Base-by-base conservation (phyloP, 2,329 filamentous ascomycete species). In the Dactylonectria macrodidyma region DNA sequence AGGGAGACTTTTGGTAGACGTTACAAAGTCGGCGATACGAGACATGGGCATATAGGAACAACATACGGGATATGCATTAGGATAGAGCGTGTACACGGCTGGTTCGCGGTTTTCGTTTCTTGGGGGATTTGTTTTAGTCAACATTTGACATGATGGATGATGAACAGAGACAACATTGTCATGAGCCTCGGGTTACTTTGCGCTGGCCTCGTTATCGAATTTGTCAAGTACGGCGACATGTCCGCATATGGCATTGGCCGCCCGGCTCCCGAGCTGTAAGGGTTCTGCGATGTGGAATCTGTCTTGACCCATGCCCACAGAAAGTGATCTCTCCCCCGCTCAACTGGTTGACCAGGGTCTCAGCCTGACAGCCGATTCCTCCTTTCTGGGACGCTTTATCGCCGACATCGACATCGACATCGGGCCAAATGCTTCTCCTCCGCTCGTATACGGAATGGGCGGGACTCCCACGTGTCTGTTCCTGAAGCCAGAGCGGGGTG, bases 71-170 rank as follows among this genome's bases (percentile, higher is more conserved):
- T 47, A 10, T 22, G 41, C 33, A 46, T 36, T 36, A 38, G 41
- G 54, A 62, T 66, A 38, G 47, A 52, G 44, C 54, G 46, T 47
- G 54, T 62, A 66, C 55, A 66, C 62, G 58, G 64, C 51, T 51
- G 46, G 59, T 22, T 58, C 33, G n/a, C 16, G 46, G 9, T 44
- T 64, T 64, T 26, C n/a, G 12, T 50, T 41, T 36, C 47, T 48
- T 24, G 51, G 22, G 19, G 34, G 16, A 58, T 51, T 33, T 11
- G 50, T 51, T 60, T 55, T 61, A 26, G 34, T 57, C 52, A 51
- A 58, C 52, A 58, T 34, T 46, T 33, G 33, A 48, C 46, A 66
- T 38, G 58, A 58, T 14, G 63, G 46, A 57, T 41, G 52, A 66
- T 66, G 63, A 66, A 66, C 46, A 66, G 46, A 54, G 24, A 66